Base-by-base conservation (phyloP, 768 basidiomycete genomes). In the Xerocomellus amylosporus region DNA sequence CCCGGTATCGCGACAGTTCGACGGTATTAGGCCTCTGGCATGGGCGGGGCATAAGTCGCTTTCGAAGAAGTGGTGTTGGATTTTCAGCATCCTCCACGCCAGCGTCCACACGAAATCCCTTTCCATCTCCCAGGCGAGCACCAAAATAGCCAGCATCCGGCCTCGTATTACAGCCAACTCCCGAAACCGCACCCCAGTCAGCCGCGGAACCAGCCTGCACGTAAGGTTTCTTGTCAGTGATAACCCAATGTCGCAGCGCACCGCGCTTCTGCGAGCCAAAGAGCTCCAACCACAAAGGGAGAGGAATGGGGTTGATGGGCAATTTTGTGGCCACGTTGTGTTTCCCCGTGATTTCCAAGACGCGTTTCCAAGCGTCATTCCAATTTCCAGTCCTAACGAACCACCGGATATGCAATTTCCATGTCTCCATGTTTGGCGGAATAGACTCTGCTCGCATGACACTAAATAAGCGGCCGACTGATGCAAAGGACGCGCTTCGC, bases 231-330 rank as follows among this genome's bases (percentile, higher is more conserved):
- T 15, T 34, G 55, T 45, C 19, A 22, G 51, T 37, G 45, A 56
- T 51, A 22, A 49, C 30, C 60, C 62, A 64, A 40, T 45, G 55
- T 36, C 68, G 64, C 26, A 67, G 58, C 6, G 69, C 73, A 43
- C 74, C 71, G 47, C 71, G 68, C 51, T 76, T 77, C 56, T 67
- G 62, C 17, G 74, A 73, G 44, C 75, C 74, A 59, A 82, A 79
- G 58, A 88, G 80, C 57, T 88, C 86, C 41, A 82, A 54, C 86
- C 85, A 88, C 47, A 88, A 66, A 5, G 70, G 64, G 26, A 82
- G 71, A 26, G 78, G 80, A 31, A 77, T 69, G 30, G 54, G 40
- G 8, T 54, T 56, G 26, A 8, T 40, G 24, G 37, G 46, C 10
- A 28, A 30, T 7, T 37, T 50, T 22, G 55, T 38, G 28, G 60